phyloP scores from a whole-genome alignment of 768 basidiomycete species.

The Mycena polygramma region DNA sequence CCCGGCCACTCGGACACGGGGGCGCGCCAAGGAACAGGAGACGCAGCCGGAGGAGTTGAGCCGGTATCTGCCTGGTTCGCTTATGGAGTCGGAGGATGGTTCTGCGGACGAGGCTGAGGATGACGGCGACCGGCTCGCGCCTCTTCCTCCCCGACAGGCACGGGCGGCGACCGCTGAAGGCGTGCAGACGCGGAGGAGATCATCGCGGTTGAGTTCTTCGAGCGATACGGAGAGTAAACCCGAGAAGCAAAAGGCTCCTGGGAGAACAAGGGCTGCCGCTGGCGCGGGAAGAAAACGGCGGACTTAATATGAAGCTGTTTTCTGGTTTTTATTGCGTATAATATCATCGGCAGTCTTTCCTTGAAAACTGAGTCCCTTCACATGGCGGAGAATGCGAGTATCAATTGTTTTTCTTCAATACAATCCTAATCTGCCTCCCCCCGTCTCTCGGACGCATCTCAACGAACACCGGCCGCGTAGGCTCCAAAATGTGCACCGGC shows the following conservation, averaged over 20 bases:
- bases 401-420: not conserved
- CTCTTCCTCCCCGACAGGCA: conserved; percentile 50
- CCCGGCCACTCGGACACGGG: conserved; percentile 27
- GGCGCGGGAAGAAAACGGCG: conserved; percentile 29
- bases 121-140: conserved; percentile 54
- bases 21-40: conserved; percentile 20
- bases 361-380: too few relatives aligned
- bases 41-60: conserved; percentile 17
- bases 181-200: conserved; percentile 56
- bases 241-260: conserved; percentile 31
- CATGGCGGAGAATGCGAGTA: too few relatives aligned
- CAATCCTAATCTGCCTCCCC: conserved; percentile 2
- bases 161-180: conserved; percentile 51
- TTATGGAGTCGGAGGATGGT: conserved; percentile 46
- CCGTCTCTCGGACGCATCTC: not conserved
- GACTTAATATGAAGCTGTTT: conserved; percentile 9
- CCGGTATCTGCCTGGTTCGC: conserved; percentile 43
- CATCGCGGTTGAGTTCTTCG: conserved; percentile 53
- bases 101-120: conserved; percentile 49
- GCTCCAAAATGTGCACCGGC: conserved; percentile 33
- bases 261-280: conserved; percentile 21
- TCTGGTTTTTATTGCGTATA: conserved; percentile 13
- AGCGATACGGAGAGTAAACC: conserved; percentile 25
- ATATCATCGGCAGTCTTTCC: not conserved
- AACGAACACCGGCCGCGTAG: conserved; percentile 8